A percentile compares a stretch with the other conserved stretches of the same genome.
These are phyloP conservation scores for Prunus davidiana DNA, from an alignment of 306 rosid genomes.

Conservation along the genomic window DNA sequence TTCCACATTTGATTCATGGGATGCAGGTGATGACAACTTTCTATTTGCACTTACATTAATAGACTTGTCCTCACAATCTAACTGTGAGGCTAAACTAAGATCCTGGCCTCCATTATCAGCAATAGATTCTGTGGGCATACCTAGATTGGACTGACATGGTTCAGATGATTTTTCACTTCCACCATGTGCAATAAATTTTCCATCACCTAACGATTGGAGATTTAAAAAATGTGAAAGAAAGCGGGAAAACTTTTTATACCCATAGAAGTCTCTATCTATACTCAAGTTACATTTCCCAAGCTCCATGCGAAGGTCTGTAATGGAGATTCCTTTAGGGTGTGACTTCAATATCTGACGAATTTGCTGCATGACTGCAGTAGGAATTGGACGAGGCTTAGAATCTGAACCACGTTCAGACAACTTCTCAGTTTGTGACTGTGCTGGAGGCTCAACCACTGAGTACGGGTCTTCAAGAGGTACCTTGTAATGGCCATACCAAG, in stretches of 20 bases:
- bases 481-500: conserved; percentile 75
- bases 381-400: conserved; percentile 30
- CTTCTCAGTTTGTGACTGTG: conserved; percentile 31
- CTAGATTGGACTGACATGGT: conserved; percentile 21
- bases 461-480: conserved; percentile 60
- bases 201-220: conserved; percentile 28
- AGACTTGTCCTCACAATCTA: conserved; percentile 27
- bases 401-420: conserved; percentile 32
- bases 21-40: conserved; percentile 18
- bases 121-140: conserved; percentile 13
- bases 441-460: conserved; percentile 27
- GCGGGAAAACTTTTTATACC: conserved; percentile 44
- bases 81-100: conserved; percentile 21
- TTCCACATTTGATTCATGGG: conserved; percentile 18
- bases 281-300: conserved; percentile 29
- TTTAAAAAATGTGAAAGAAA: conserved; percentile 48
- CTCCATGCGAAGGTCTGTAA: conserved; percentile 40
- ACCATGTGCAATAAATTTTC: conserved; percentile 20
- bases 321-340: conserved; percentile 57
- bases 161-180: conserved; percentile 22
- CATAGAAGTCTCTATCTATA: conserved; percentile 45
- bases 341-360: conserved; percentile 39
- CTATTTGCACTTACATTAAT: conserved; percentile 12
- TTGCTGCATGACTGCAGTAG: conserved; percentile 29
- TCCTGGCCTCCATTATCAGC: conserved; percentile 21